Evolutionary conservation across 441 rosid genomes (phyloP).

Genomic region (Oxalis stricta): DNA sequence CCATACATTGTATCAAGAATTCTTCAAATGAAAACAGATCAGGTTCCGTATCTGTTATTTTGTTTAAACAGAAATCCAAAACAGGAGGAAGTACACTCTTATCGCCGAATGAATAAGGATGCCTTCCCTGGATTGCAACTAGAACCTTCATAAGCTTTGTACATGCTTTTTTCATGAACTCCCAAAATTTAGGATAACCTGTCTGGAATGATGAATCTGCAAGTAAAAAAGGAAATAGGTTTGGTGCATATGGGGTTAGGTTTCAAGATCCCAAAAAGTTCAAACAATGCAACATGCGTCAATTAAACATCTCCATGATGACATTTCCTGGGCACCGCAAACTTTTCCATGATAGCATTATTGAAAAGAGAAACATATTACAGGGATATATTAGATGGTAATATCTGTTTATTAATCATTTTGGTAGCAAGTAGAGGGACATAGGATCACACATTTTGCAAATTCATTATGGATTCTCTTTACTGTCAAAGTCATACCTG

Average conservation of each 20-base stretch:
- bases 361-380: too few species aligned
- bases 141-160: conserved; percentile 90
- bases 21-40: conserved; percentile 49
- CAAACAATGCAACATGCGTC: too few species aligned
- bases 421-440: too few species aligned
- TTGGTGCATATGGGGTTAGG: background rate
- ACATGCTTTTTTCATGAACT: conserved; percentile 73
- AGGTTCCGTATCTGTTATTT: conserved; percentile 66
- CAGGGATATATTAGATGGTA: too few species aligned
- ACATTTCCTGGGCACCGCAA: too few species aligned
- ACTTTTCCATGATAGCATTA: too few species aligned
- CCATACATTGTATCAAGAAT: conserved; percentile 94
- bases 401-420: too few species aligned
- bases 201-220: conserved; percentile 77
- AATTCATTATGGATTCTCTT: too few species aligned
- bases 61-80: conserved; percentile 85
- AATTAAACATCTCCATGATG: too few species aligned
- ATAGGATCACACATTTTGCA: too few species aligned
- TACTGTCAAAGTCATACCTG: too few species aligned
- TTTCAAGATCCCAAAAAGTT: background rate
- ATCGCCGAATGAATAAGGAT: conserved; percentile 95
- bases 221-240: conserved; percentile 10
- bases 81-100: conserved; percentile 72
- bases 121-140: conserved; percentile 72
- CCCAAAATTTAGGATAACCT: conserved; percentile 56